Percentiles rank a stretch among this genome's conserved stretches.
Conservation (phyloP, 306 rosid genomes). For the Lathyrus tuberosus region DNA sequence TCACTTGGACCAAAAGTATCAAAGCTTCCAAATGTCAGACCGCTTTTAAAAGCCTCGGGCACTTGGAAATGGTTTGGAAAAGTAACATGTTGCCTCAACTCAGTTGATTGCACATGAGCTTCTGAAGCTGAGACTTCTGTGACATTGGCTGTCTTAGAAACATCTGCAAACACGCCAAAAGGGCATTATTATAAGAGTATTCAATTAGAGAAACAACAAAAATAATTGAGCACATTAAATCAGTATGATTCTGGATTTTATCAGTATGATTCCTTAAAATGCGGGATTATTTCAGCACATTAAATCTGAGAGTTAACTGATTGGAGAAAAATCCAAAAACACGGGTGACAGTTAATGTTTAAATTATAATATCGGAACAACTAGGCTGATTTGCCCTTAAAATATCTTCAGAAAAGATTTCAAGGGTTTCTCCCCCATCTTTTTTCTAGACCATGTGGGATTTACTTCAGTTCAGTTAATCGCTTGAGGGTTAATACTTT, state of each 20-base stretch:
- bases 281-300: slow-evolving; percentile 9
- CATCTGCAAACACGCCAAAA: slow-evolving; percentile 26
- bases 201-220: not conserved
- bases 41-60: slow-evolving; percentile 66
- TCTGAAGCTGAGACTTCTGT: slow-evolving; percentile 53
- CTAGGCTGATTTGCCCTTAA: slow-evolving; percentile 24
- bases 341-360: slow-evolving; percentile 10
- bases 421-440: slow-evolving; percentile 15
- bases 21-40: slow-evolving; percentile 84
- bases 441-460: slow-evolving; percentile 14
- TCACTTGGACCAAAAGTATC: slow-evolving; percentile 47
- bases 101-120: slow-evolving; percentile 48
- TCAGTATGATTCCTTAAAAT: slow-evolving; percentile 6
- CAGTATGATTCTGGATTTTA: not conserved
- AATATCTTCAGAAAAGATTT: slow-evolving; percentile 22
- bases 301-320: slow-evolving; percentile 17
- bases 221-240: slow-evolving; percentile 5
- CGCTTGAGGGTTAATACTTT: slow-evolving; percentile 9
- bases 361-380: slow-evolving; percentile 9
- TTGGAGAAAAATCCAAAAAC: slow-evolving; percentile 32
- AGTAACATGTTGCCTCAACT: slow-evolving; percentile 60
- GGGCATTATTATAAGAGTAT: slow-evolving; percentile 6
- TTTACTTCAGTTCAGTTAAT: slow-evolving; percentile 1
- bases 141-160: slow-evolving; percentile 54
- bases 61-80: slow-evolving; percentile 85